These are phyloP conservation scores for Chytridiales sp. DNA, from an alignment of 371 early-diverging fungal genomes.

Conservation along the genomic window DNA sequence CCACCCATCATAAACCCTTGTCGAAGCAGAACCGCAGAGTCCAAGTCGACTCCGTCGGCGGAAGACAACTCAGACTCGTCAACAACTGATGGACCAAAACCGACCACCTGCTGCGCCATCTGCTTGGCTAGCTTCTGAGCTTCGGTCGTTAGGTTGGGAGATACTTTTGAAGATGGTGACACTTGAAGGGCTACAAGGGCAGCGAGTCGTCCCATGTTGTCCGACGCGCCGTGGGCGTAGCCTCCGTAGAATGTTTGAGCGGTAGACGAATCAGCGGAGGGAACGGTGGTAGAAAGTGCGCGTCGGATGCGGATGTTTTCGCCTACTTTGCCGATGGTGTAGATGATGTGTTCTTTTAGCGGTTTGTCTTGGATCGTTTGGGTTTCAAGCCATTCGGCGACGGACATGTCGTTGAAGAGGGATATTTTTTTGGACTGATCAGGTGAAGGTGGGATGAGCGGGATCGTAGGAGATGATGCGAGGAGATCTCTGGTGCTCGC, in stretches of 20 bases:
- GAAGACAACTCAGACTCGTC: constrained; percentile 39
- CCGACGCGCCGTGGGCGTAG: constrained; percentile 73
- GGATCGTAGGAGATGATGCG: too few relatives aligned
- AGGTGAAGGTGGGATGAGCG: too few relatives aligned
- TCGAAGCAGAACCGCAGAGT: constrained; percentile 61
- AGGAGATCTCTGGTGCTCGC: constrained; percentile 13
- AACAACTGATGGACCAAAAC: constrained; percentile 59
- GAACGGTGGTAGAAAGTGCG: constrained; percentile 40
- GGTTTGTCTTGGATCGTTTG: background rate
- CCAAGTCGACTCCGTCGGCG: constrained; percentile 45
- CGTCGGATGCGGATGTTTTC: constrained; percentile 84
- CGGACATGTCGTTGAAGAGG: background rate
- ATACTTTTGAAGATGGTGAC: constrained; percentile 37
- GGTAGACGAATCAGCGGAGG: constrained; percentile 20
- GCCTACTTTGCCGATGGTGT: constrained; percentile 79
- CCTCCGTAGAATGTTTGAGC: constrained; percentile 43
- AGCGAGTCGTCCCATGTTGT: constrained; percentile 63
- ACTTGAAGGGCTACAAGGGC: constrained; percentile 64
- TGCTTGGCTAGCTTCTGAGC: constrained; percentile 55
- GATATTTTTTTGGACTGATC: background rate
- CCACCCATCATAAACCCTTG: constrained; percentile 80
- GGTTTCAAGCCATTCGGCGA: background rate
- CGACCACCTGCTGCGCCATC: constrained; percentile 78
- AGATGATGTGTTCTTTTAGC: constrained; percentile 36
- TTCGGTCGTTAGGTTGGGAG: constrained; percentile 4